phyloP scores from a whole-genome alignment of 202 grass and related monocot genomes.

The Schoenoplectus triqueter region DNA sequence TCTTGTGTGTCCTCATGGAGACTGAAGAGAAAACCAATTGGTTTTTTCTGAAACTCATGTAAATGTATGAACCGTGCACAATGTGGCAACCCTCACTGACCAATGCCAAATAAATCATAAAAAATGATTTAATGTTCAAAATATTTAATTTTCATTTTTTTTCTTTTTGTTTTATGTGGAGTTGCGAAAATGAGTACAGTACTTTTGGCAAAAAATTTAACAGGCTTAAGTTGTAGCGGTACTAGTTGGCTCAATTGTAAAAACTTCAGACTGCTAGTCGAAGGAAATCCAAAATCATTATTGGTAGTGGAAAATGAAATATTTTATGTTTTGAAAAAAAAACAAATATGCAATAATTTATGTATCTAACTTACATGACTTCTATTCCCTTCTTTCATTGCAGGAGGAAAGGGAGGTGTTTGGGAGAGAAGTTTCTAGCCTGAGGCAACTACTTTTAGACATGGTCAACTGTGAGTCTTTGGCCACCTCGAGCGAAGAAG shows the following conservation, averaged over 20 bases:
- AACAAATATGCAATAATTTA: conserved; percentile 9
- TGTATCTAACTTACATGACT: conserved; percentile 21
- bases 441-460: conserved; percentile 59
- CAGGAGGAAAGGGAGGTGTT: conserved; percentile 90
- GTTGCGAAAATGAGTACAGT: background rate
- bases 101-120: background rate
- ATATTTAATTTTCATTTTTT: background rate
- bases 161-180: background rate
- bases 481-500: conserved; percentile 44
- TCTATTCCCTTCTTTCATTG: conserved; percentile 44
- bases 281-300: conserved; percentile 2
- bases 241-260: conserved; percentile 3
- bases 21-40: background rate
- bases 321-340: conserved; percentile 21
- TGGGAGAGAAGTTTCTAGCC: conserved; percentile 58
- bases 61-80: background rate
- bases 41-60: background rate
- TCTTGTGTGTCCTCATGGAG: background rate
- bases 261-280: background rate
- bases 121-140: background rate
- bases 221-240: background rate
- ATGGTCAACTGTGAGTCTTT: conserved; percentile 47
- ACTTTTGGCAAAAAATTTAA: background rate
- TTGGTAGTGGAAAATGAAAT: conserved; percentile 18
- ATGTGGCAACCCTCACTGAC: background rate